Base-by-base conservation (phyloP, 352 stramenopile genomes). In the Pythium pyrilobum region DNA sequence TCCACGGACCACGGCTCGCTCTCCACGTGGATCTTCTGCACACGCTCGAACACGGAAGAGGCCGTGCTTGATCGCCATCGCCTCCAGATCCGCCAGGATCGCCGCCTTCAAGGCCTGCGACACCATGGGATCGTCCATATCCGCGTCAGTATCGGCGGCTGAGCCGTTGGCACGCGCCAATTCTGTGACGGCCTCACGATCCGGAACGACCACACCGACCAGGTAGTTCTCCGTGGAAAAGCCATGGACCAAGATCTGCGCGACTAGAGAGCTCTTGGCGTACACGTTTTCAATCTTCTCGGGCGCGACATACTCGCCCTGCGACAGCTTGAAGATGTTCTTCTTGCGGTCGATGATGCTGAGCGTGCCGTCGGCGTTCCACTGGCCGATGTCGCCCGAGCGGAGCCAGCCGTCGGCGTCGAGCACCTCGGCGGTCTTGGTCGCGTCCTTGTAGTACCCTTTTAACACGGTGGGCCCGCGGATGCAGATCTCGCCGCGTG, bases 281-380 rank as follows among this genome's bases (percentile, higher is more conserved):
- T 97, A 97, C 10, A 96, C 82, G 61, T 91, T 96, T 62, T 99
- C 96, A 67, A 99, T 93, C 77, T 98, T 98, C 68, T 99, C 95
- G 6, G 96, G 77, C 0, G 96, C 93, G 3, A 99, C 82, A 67
- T 99, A 98, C 74, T 99, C 95, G 45, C 94, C 96, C 62, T 97
- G 84, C 12, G 81, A 74, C 24, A 97, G 81, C 72, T 97, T 97
- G 74, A 97, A 97, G 52, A 97, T 92, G 79, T 96, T 96, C 72
- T 97, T 96, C 75, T 93, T 95, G 53, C 86, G 80, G 60, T 96
- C 86, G 21, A 96, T 79, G 52, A 98, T 97, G 42, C 81, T 69
- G 31, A 98, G 66, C 47, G 79, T 95, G 40, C 91, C 89, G 66
- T 97, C 77, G 1, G 77, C 63, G 62, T 98, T 98, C 72, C 98